Evolutionary conservation across 805 yeast species (phyloP).

Genomic region (Kregervanrija pseudodelftensis): DNA sequence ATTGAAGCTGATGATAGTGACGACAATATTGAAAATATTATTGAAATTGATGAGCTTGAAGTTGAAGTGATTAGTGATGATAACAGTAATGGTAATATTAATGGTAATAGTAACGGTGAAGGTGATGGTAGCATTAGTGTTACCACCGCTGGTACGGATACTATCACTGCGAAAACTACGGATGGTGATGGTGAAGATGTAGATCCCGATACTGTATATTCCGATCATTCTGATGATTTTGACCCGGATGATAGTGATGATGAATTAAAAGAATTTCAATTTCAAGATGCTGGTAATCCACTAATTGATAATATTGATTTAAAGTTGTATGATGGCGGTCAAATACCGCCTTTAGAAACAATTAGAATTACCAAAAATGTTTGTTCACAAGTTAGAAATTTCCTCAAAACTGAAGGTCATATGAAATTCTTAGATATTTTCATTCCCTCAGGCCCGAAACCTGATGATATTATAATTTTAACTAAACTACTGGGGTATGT

Average conservation of each 20-base stretch:
- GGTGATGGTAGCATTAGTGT: no score
- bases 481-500: slow-evolving; percentile 57
- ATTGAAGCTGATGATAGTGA: slow-evolving; percentile 4
- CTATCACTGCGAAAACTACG: not conserved
- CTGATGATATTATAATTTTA: slow-evolving; percentile 48
- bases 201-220: slow-evolving; percentile 1
- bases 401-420: slow-evolving; percentile 54
- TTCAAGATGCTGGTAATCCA: slow-evolving; percentile 1
- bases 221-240: not conserved
- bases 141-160: not conserved
- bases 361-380: slow-evolving; percentile 33
- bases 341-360: slow-evolving; percentile 15
- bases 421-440: slow-evolving; percentile 44
- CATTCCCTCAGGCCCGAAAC: slow-evolving; percentile 53
- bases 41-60: slow-evolving; percentile 1
- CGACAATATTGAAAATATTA: not conserved
- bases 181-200: slow-evolving; percentile 1
- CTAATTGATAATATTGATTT: slow-evolving; percentile 3
- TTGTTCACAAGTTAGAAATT: slow-evolving; percentile 41
- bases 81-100: no score
- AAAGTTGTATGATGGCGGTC: slow-evolving; percentile 4
- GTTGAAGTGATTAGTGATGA: not conserved
- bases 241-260: slow-evolving; percentile 6
- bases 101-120: no score
- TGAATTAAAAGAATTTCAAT: slow-evolving; percentile 10